Evolutionary conservation across 139 green algal genomes (phyloP).

Genomic region (Tetradesmus obliquus): DNA sequence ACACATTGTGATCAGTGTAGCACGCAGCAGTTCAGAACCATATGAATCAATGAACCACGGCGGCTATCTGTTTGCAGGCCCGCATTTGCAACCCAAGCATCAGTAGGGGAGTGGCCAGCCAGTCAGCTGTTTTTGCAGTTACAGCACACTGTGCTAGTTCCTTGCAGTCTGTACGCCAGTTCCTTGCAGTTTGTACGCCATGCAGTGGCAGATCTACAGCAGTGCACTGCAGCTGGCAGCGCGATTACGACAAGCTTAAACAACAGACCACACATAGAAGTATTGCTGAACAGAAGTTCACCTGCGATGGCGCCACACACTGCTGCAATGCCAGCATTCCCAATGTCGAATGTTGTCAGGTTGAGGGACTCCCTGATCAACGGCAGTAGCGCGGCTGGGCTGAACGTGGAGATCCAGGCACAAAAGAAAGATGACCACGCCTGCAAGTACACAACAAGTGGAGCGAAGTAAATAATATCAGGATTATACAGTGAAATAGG

Average conservation of each 20-base stretch:
- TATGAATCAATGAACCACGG: not conserved
- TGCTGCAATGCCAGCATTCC: conserved; percentile 67
- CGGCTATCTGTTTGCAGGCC: no score
- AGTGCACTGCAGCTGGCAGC: no score
- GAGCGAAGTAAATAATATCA: no score
- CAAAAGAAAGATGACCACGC: conserved; percentile 90
- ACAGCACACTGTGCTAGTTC: no score
- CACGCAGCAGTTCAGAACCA: not conserved
- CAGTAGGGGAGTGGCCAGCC: no score
- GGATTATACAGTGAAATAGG: no score
- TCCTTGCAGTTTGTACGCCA: no score
- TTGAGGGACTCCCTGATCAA: conserved; percentile 85
- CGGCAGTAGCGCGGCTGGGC: conserved; percentile 81
- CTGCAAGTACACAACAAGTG: conserved; percentile 74
- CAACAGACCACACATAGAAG: no score
- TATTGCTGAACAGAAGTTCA: not conserved
- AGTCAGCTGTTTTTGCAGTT: no score
- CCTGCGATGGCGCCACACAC: conserved; percentile 71
- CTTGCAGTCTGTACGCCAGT: no score
- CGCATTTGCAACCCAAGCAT: no score
- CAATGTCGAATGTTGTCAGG: conserved; percentile 68
- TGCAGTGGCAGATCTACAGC: not conserved
- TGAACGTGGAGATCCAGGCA: conserved; percentile 92
- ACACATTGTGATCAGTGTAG: not conserved
- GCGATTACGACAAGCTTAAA: no score